phyloP scores from a whole-genome alignment of 495 filamentous ascomycete genomes.

The Penicillium lagena region DNA sequence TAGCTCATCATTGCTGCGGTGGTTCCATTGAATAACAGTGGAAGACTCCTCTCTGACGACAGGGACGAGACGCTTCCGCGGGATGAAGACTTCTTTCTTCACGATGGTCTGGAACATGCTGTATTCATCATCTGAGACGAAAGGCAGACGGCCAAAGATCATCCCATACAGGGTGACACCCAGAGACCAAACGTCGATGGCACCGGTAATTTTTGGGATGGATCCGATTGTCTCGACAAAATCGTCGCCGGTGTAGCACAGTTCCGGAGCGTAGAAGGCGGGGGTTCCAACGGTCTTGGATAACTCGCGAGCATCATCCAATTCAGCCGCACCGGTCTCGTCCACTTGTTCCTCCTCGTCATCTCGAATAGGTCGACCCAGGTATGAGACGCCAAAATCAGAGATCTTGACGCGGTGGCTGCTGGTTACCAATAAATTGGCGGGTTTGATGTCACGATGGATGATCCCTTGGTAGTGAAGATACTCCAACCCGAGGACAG shows the following conservation, averaged over 20 bases:
- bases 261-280: conserved; percentile 94
- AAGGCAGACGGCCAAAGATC: conserved; percentile 87
- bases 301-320: conserved; percentile 87
- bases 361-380: conserved; percentile 75
- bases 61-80: conserved; percentile 69
- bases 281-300: conserved; percentile 97
- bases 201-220: conserved; percentile 51
- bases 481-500: conserved; percentile 89
- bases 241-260: conserved; percentile 70
- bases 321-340: conserved; percentile 75
- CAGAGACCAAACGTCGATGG: conserved; percentile 95
- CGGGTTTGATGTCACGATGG: conserved; percentile 97
- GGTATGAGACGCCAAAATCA: conserved; percentile 98
- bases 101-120: conserved; percentile 85
- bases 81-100: conserved; percentile 84
- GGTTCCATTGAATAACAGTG: conserved; percentile 25
- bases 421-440: conserved; percentile 86
- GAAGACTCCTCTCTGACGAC: conserved; percentile 53
- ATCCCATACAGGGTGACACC: conserved; percentile 95
- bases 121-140: conserved; percentile 85
- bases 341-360: conserved; percentile 72
- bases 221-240: conserved; percentile 40
- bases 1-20: conserved; percentile 60
- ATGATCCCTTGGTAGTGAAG: conserved; percentile 95
- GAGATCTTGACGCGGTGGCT: conserved; percentile 93